phyloP scores from a whole-genome alignment of 1,139 yeast species.

The Saccharomycopsis hybrid region DNA sequence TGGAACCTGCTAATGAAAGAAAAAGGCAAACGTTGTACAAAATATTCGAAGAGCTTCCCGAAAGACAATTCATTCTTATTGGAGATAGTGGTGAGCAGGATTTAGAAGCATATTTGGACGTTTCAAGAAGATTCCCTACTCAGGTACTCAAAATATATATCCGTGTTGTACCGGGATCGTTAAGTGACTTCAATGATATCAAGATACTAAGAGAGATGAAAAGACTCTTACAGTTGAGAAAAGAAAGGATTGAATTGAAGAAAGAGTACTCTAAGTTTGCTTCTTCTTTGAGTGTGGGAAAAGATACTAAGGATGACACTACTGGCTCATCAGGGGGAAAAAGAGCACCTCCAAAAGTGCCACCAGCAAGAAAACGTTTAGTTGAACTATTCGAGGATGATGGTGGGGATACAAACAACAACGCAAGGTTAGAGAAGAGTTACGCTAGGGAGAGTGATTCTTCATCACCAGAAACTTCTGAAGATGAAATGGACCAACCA shows the following conservation, averaged over 20 bases:
- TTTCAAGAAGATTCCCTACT: constrained; percentile 55
- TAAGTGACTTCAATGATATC: constrained; percentile 43
- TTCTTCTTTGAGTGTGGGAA: not conserved
- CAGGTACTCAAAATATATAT: constrained; percentile 72
- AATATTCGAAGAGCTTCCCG: constrained; percentile 69
- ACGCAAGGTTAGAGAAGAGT: not conserved
- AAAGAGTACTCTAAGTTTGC: constrained; percentile 11
- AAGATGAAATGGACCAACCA: constrained; percentile 18
- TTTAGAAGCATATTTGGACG: constrained; percentile 78
- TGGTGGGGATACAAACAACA: not conserved
- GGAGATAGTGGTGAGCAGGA: constrained; percentile 98
- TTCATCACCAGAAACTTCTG: constrained; percentile 15
- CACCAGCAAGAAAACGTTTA: not conserved
- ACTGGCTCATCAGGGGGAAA: not conserved
- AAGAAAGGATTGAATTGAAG: constrained; percentile 6
- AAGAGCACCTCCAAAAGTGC: not conserved
- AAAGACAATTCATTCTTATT: constrained; percentile 68
- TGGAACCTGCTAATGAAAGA: constrained; percentile 82
- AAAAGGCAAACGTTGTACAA: constrained; percentile 60
- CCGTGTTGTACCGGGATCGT: constrained; percentile 66
- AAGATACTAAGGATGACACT: not conserved
- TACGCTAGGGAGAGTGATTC: not conserved
- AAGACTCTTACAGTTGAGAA: constrained; percentile 23
- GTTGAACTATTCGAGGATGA: not conserved
- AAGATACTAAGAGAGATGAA: constrained; percentile 35